These are phyloP conservation scores for Blastobotrys serpentis DNA, from an alignment of 1,139 yeast genomes.

Conservation along the genomic window DNA sequence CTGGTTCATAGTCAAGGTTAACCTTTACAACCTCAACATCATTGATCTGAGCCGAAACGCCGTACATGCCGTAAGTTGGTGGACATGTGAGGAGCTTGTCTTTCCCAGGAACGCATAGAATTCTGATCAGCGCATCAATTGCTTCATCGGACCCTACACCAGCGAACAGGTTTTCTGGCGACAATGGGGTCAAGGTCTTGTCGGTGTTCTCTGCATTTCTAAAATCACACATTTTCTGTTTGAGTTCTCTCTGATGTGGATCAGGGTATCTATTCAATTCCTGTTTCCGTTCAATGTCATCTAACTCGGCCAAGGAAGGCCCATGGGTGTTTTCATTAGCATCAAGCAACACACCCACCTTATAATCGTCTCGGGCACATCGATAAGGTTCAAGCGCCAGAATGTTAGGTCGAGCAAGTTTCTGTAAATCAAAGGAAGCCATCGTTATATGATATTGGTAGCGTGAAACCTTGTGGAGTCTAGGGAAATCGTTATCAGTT, in stretches of 20 bases:
- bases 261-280: conserved; percentile 91
- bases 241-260: conserved; percentile 86
- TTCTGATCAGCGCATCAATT: conserved; percentile 83
- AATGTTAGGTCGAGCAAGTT: conserved; percentile 80
- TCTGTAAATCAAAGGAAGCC: conserved; percentile 53
- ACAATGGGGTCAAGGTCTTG: conserved; percentile 38
- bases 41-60: conserved; percentile 84
- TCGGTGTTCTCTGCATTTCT: conserved; percentile 52
- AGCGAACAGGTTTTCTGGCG: conserved; percentile 71
- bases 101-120: conserved; percentile 76
- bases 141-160: conserved; percentile 99
- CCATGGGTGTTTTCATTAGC: conserved; percentile 97
- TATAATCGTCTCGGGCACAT: conserved; percentile 93
- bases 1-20: conserved; percentile 51
- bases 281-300: conserved; percentile 39
- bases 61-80: conserved; percentile 97
- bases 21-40: conserved; percentile 77
- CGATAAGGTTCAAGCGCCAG: conserved; percentile 80
- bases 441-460: conserved; percentile 20
- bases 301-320: conserved; percentile 56
- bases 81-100: conserved; percentile 87
- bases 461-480: no score
- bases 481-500: no score
- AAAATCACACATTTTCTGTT: conserved; percentile 65
- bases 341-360: conserved; percentile 80